Evolutionary conservation across 2,329 filamentous ascomycete genomes (phyloP).

Genomic region (Elsinoe ampelina): DNA sequence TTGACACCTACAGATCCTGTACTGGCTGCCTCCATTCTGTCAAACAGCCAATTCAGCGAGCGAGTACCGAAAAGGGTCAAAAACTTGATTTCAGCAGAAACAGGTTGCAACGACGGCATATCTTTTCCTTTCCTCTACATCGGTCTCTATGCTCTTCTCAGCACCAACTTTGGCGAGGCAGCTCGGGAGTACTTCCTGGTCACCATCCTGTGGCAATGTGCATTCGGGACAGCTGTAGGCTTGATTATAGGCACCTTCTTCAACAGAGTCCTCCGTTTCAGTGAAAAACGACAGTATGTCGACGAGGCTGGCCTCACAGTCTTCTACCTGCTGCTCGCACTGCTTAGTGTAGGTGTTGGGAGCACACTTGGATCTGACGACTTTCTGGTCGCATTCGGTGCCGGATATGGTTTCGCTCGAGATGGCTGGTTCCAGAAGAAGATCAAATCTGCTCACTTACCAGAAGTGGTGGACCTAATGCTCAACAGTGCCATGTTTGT

Average conservation of each 20-base stretch:
- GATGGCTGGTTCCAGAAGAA: slow-evolving; percentile 45
- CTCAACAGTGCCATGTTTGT: slow-evolving; percentile 49
- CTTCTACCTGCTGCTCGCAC: slow-evolving; percentile 47
- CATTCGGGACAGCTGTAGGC: slow-evolving; percentile 39
- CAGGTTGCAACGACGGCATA: slow-evolving; percentile 47
- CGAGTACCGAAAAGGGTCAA: slow-evolving; percentile 44
- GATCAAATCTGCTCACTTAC: slow-evolving; percentile 38
- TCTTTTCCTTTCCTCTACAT: slow-evolving; percentile 49
- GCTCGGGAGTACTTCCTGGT: slow-evolving; percentile 45
- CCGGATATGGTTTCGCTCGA: slow-evolving; percentile 45
- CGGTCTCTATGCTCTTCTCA: slow-evolving; percentile 39
- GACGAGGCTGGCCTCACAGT: slow-evolving; percentile 42
- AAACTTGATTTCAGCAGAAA: slow-evolving; percentile 45
- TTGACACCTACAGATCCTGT: slow-evolving; percentile 50
- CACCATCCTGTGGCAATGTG: slow-evolving; percentile 48
- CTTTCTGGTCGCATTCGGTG: slow-evolving; percentile 49
- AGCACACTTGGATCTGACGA: slow-evolving; percentile 46
- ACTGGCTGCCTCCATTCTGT: slow-evolving; percentile 44
- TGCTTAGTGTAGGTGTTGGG: slow-evolving; percentile 44
- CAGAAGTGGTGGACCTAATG: slow-evolving; percentile 45
- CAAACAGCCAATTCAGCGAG: slow-evolving; percentile 44
- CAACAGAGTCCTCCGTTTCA: slow-evolving; percentile 42
- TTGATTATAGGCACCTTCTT: slow-evolving; percentile 39
- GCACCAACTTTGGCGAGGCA: slow-evolving; percentile 30
- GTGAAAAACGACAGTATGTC: slow-evolving; percentile 37